phyloP scores from a whole-genome alignment of 176 grass and related monocot genomes.

The Ensete glaucum region DNA sequence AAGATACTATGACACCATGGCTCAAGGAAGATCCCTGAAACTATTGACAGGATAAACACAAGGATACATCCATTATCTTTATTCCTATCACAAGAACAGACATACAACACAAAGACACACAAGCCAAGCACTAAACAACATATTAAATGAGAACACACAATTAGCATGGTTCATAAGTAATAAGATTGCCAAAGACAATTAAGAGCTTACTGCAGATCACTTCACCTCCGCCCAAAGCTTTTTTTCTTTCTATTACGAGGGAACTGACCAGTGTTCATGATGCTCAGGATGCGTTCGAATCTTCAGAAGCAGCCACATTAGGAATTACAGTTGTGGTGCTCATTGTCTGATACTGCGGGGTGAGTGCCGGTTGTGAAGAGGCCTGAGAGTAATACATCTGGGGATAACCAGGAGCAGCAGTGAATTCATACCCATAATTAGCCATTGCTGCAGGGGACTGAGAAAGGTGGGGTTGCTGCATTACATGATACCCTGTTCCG shows the following conservation, averaged over 20 bases:
- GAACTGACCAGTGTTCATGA: neutral
- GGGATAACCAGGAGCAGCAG: slow-evolving; percentile 27
- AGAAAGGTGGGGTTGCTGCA: slow-evolving; percentile 42
- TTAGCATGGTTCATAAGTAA: neutral
- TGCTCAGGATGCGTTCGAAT: neutral
- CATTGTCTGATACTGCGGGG: slow-evolving; percentile 53
- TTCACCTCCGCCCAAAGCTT: too few species aligned
- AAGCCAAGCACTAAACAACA: neutral
- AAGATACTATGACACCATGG: neutral
- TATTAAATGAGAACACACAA: neutral
- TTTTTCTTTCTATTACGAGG: too few species aligned
- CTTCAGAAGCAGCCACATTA: neutral
- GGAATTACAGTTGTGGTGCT: slow-evolving; percentile 4
- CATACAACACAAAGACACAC: neutral
- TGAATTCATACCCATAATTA: slow-evolving; percentile 70
- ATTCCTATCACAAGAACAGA: neutral
- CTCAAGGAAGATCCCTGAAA: neutral
- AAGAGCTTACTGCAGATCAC: neutral
- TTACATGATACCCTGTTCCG: slow-evolving; percentile 68
- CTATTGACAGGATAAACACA: neutral
- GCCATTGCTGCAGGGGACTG: slow-evolving; percentile 22
- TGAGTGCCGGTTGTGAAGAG: slow-evolving; percentile 29
- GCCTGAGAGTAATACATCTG: slow-evolving; percentile 76
- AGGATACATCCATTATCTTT: neutral
- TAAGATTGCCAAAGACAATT: neutral